Conservation (phyloP, 306 rosid genomes). For the Calophaca sinica region DNA sequence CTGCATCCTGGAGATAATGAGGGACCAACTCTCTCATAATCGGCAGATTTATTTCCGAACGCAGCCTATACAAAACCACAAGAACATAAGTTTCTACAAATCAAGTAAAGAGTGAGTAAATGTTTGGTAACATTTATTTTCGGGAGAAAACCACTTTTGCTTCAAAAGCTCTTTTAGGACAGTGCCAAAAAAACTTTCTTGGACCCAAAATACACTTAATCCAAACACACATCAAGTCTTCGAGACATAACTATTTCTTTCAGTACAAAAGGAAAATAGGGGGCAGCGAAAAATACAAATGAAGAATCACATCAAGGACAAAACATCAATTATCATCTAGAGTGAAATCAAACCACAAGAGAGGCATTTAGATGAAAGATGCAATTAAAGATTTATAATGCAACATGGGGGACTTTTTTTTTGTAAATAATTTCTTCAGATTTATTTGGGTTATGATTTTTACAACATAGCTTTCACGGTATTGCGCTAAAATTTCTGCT, state of each 20-base stretch:
- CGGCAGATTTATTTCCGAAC: slow-evolving; percentile 91
- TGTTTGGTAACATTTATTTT: background rate
- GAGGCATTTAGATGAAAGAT: slow-evolving; percentile 31
- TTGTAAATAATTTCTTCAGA: background rate
- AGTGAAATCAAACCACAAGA: slow-evolving; percentile 29
- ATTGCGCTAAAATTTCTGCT: slow-evolving; percentile 10
- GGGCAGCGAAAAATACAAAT: background rate
- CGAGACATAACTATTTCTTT: background rate
- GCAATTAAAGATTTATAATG: slow-evolving; percentile 19
- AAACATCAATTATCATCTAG: slow-evolving; percentile 28
- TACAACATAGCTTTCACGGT: slow-evolving; percentile 4
- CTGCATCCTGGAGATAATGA: slow-evolving; percentile 93
- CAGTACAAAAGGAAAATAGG: slow-evolving; percentile 20
- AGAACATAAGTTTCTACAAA: slow-evolving; percentile 42
- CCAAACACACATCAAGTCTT: background rate
- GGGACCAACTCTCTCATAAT: slow-evolving; percentile 95
- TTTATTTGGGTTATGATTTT: slow-evolving; percentile 9
- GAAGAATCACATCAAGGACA: slow-evolving; percentile 32
- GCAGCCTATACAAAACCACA: slow-evolving; percentile 69
- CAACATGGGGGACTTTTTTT: background rate
- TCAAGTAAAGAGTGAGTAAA: background rate
- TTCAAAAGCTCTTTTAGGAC: background rate
- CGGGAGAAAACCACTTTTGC: background rate
- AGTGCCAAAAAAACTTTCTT: background rate
- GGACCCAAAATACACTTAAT: background rate